Evolutionary conservation across 2,329 filamentous ascomycete genomes (phyloP), one percentile per base, ranked within the genome.

Genomic region (Aspergillus sp.): DNA sequence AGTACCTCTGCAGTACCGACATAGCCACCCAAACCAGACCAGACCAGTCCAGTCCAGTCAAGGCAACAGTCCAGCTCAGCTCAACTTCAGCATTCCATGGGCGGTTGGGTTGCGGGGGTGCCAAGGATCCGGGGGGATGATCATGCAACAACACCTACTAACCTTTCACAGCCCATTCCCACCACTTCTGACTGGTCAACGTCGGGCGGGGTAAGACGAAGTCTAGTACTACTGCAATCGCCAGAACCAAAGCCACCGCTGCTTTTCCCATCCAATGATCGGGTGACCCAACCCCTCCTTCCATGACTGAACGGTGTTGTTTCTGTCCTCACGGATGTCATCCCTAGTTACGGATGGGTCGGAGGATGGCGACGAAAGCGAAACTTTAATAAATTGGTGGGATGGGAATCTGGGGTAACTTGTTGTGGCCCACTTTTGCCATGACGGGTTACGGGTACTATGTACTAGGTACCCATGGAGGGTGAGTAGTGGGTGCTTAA

Each of bases 41-140:
- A 32, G 30, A 32, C 10, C 15, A 30, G 27, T 4, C 27, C 27
- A 11, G 27, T 4, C 10, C 41, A 44, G 32, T 36, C 32, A 27
- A 27, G 25, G 25, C 25, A 27, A 27, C 11, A 36, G 32, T 36
- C 15, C 39, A n/a, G 39, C 3, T 10, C 41, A 44, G 44, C 23
- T 49, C 44, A 49, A 2, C 21, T 49, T 49, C 15, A 21, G 27
- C 23, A 23, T n/a, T 47, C 21, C 23, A 21, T 13, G 44, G 30
- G 10, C 8, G 30, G 8, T 32, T 32, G 30, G 30, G 42, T 23
- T 48, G 58, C 58, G 58, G 58, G 58, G 58, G 13, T 52, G 58
- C 58, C 53, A 60, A 60, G 58, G 53, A 60, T 60, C 58, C 53
- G 58, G 58, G 58, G 58, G 58, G 39, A 13, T 49, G 56, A 60